Conservation (phyloP, 1,284 basidiomycete species). For the Takashimella tepidaria region DNA sequence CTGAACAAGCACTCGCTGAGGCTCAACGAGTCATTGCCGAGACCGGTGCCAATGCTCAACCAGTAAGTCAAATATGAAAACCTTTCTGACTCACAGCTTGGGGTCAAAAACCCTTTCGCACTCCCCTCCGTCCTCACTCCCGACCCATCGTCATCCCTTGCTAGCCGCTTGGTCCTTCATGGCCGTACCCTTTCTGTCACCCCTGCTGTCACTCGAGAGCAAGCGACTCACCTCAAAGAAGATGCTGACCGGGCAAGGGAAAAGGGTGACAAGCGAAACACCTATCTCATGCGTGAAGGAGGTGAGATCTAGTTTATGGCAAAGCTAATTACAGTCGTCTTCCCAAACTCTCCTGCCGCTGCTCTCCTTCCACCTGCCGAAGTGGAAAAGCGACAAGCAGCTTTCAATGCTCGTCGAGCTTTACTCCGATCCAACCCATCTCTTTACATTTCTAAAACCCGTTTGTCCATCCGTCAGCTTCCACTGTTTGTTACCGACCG, state of each 20-base stretch:
- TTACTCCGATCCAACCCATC: constrained; percentile 86
- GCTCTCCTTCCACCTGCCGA: constrained; percentile 63
- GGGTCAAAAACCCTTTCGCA: constrained; percentile 70
- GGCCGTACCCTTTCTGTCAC: constrained; percentile 88
- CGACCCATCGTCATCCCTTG: constrained; percentile 86
- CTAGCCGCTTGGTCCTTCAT: constrained; percentile 78
- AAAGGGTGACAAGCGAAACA: constrained; percentile 91
- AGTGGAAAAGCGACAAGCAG: constrained; percentile 72
- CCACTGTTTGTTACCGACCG: constrained; percentile 86
- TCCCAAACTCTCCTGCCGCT: constrained; percentile 77
- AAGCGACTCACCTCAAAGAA: constrained; percentile 80
- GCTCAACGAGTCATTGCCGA: constrained; percentile 68
- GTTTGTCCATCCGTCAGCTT: constrained; percentile 87
- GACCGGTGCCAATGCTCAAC: constrained; percentile 46
- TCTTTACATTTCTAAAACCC: constrained; percentile 88
- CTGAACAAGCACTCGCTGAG: constrained; percentile 76
- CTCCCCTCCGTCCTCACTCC: constrained; percentile 83
- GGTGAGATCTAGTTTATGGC: constrained; percentile 53
- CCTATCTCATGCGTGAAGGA: constrained; percentile 94
- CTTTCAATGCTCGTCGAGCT: constrained; percentile 73
- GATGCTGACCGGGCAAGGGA: constrained; percentile 75
- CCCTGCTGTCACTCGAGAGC: constrained; percentile 82
- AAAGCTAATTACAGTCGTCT: constrained; percentile 59
- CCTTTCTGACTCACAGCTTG: constrained; percentile 25
- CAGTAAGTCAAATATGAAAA: constrained; percentile 26